These are phyloP conservation scores for Phytophthora ohioensis DNA, from an alignment of 352 stramenopile genomes.

Conservation along the genomic window DNA sequence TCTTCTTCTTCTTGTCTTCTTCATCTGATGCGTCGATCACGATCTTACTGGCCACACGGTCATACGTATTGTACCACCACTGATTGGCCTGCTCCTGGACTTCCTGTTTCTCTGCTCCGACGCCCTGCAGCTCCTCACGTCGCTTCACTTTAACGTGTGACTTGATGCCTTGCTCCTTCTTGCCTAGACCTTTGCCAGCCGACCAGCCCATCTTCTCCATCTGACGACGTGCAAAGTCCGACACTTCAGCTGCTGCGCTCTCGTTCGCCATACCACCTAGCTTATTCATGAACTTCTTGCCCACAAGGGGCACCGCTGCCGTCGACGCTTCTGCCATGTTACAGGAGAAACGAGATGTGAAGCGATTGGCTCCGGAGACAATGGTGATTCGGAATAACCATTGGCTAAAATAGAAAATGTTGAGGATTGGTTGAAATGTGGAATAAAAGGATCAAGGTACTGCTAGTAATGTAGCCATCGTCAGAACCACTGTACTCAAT, in stretches of 20 bases:
- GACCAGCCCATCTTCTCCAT: conserved; percentile 97
- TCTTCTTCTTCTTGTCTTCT: conserved; percentile 48
- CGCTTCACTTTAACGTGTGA: conserved; percentile 96
- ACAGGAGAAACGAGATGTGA: not conserved
- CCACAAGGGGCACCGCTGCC: conserved; percentile 66
- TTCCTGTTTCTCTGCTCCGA: conserved; percentile 87
- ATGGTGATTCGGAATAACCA: not conserved
- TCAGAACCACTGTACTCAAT: too few relatives aligned
- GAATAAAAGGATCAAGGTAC: too few relatives aligned
- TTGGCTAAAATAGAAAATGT: too few relatives aligned
- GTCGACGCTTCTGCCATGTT: conserved; percentile 15
- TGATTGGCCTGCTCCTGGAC: conserved; percentile 75
- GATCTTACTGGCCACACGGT: conserved; percentile 90
- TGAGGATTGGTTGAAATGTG: too few relatives aligned
- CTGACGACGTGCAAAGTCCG: conserved; percentile 84
- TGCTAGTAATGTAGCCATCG: too few relatives aligned
- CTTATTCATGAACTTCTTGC: conserved; percentile 85
- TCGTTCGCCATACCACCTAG: conserved; percentile 88
- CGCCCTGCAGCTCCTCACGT: conserved; percentile 92
- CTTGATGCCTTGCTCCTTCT: conserved; percentile 93
- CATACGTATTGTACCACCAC: conserved; percentile 92
- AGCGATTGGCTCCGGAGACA: conserved; percentile 2
- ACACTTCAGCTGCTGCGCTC: conserved; percentile 67
- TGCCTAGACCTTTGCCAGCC: conserved; percentile 96
- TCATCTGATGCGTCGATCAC: conserved; percentile 70